A percentile compares a stretch with the other conserved stretches of the same genome.
Conservation (phyloP, 345 rosid species). For the Eucalyptus fibrosa region DNA sequence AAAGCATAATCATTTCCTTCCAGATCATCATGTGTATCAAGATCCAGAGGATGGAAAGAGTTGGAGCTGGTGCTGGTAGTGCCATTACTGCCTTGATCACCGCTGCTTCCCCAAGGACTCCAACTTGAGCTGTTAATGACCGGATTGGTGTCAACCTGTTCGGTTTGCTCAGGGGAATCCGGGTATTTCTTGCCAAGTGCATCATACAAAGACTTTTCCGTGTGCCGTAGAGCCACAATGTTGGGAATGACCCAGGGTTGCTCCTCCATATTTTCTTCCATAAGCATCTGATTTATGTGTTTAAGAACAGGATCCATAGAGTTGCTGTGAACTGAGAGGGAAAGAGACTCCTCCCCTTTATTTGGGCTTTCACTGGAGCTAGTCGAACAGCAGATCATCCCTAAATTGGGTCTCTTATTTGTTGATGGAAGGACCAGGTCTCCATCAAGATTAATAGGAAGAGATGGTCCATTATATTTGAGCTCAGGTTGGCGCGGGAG, state of each 20-base stretch:
- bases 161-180: neutral
- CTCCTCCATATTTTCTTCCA: conserved; percentile 62
- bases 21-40: neutral
- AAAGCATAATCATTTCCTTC: neutral
- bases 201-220: conserved; percentile 49
- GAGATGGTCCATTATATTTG: neutral
- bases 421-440: neutral
- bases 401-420: neutral
- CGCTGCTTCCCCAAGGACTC: conserved; percentile 8
- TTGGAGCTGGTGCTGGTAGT: neutral
- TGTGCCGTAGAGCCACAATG: conserved; percentile 37
- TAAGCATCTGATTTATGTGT: conserved; percentile 50
- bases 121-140: conserved; percentile 1
- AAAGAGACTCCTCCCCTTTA: neutral
- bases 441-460: neutral
- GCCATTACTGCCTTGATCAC: conserved; percentile 1
- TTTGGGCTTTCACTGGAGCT: neutral
- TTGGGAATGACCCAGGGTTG: conserved; percentile 40
- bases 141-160: neutral
- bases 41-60: conserved; percentile 8
- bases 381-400: neutral
- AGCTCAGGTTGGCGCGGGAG: neutral
- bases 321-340: conserved; percentile 33
- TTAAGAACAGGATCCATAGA: conserved; percentile 40
- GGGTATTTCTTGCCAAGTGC: conserved; percentile 36